Evolutionary conservation across 345 rosid species (phyloP).

Genomic region (Acer yangbiense): DNA sequence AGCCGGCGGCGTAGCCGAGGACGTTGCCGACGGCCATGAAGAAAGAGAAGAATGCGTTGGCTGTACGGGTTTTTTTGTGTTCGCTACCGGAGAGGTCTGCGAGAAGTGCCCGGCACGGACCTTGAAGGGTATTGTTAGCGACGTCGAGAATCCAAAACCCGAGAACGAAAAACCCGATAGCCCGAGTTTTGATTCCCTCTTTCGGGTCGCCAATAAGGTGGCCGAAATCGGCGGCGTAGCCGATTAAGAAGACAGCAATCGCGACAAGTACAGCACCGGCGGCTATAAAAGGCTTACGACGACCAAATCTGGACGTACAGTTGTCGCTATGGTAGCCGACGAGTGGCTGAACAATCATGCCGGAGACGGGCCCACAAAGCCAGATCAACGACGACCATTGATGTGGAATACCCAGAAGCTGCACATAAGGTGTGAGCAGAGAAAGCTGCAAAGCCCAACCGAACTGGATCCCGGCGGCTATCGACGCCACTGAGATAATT

Average conservation of each 20-base stretch:
- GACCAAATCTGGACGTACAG: conserved; percentile 73
- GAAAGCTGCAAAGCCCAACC: conserved; percentile 97
- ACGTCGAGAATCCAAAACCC: conserved; percentile 95
- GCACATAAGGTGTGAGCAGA: conserved; percentile 86
- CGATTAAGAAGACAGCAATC: conserved; percentile 69
- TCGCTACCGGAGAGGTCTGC: conserved; percentile 71
- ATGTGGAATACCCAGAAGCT: conserved; percentile 82
- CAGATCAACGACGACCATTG: conserved; percentile 85
- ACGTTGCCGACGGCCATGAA: conserved; percentile 96
- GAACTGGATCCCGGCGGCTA: conserved; percentile 90
- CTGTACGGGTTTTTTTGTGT: conserved; percentile 53
- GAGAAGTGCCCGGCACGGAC: conserved; percentile 82
- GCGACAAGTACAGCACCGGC: conserved; percentile 58
- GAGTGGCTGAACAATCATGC: conserved; percentile 83
- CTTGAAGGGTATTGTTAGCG: conserved; percentile 83
- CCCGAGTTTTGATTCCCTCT: conserved; percentile 50
- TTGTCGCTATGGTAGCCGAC: conserved; percentile 86
- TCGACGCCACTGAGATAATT: conserved; percentile 64
- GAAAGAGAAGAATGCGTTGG: conserved; percentile 74
- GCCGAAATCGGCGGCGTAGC: conserved; percentile 83
- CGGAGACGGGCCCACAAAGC: conserved; percentile 94
- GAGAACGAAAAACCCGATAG: conserved; percentile 63
- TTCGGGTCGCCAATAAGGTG: conserved; percentile 52
- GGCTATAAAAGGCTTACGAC: conserved; percentile 85
- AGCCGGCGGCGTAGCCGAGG: conserved; percentile 84